These are phyloP conservation scores for Phialemoniopsis sp. DNA, from an alignment of 2,329 filamentous ascomycete genomes.

Conservation along the genomic window DNA sequence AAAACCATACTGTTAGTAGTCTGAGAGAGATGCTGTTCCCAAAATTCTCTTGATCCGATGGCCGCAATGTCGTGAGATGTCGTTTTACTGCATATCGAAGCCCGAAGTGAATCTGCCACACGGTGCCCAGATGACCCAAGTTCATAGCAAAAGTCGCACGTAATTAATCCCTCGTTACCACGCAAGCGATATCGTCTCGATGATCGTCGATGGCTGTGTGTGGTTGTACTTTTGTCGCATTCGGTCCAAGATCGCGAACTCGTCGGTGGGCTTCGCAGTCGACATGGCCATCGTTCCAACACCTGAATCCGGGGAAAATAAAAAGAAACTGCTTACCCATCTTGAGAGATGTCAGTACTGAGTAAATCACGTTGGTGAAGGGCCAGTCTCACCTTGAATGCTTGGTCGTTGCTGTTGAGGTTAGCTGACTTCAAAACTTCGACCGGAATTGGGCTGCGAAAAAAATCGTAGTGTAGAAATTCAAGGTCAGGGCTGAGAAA, in stretches of 20 bases:
- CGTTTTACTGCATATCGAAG: too few relatives aligned
- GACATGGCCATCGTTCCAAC: background rate
- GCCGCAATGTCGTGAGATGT: too few relatives aligned
- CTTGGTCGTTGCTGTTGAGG: conserved; percentile 14
- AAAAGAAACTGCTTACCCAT: conserved; percentile 52
- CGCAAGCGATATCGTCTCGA: too few relatives aligned
- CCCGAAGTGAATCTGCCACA: too few relatives aligned
- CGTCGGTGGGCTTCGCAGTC: background rate
- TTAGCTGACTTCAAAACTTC: too few relatives aligned
- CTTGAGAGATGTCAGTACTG: conserved; percentile 37
- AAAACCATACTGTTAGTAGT: conserved; percentile 13
- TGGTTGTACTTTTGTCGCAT: background rate
- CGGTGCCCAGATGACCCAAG: too few relatives aligned
- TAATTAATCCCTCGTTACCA: too few relatives aligned
- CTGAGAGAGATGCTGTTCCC: background rate
- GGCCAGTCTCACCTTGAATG: conserved; percentile 13
- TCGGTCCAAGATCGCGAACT: conserved; percentile 3
- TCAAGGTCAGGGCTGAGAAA: conserved; percentile 5
- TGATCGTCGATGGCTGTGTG: background rate
- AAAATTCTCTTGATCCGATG: too few relatives aligned
- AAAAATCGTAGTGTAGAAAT: background rate
- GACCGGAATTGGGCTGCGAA: background rate
- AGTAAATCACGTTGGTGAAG: conserved; percentile 1
- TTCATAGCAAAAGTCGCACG: too few relatives aligned
- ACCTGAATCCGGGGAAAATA: conserved; percentile 9